Base-by-base conservation (phyloP, 306 rosid species). In the Ormosia semicastrata region DNA sequence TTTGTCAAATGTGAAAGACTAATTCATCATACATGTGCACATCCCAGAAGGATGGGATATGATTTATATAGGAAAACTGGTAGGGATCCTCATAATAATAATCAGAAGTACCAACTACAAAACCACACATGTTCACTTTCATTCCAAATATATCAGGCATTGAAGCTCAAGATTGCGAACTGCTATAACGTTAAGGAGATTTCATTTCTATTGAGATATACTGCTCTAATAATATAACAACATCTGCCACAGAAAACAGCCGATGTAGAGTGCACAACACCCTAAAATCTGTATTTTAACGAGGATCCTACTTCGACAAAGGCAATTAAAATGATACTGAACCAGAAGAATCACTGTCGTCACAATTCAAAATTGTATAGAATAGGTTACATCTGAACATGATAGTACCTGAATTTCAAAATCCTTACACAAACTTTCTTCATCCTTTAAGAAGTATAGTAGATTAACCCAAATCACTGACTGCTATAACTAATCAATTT, bases 281-380 rank as follows among this genome's bases (percentile, higher is more conserved):
- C 63, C 60, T 66, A 79, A 71, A 73, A 77, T 39, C 57, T 67
- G 9, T 77, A 40, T 54, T 73, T 37, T 57, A 43, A n/a, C 62
- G 44, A 43, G 66, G 47, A 65, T 68, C 58, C 44, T 71, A 58
- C 66, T 69, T 12, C 7, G 62, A 80, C 43, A 78, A 84, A 9
- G 78, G 40, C 57, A 84, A 87, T 83, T 75, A 69, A 50, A 84
- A 79, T 53, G 80, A 83, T 77, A 89, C 89, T 76, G 81, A 83
- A 93, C 86, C 89, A 85, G 73, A 82, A 84, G 93, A 88, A 89
- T 85, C 49, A 66, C 76, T 80, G 85, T 36, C 60, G 72, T 78
- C 87, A 80, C 71, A 86, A 84, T 92, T 86, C 97, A 93, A 92
- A 93, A 91, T 88, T 90, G 98, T 88, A 93, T 86, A 89, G 81